Conservation (phyloP, 441 rosid genomes). For the Erysimum cheiri region DNA sequence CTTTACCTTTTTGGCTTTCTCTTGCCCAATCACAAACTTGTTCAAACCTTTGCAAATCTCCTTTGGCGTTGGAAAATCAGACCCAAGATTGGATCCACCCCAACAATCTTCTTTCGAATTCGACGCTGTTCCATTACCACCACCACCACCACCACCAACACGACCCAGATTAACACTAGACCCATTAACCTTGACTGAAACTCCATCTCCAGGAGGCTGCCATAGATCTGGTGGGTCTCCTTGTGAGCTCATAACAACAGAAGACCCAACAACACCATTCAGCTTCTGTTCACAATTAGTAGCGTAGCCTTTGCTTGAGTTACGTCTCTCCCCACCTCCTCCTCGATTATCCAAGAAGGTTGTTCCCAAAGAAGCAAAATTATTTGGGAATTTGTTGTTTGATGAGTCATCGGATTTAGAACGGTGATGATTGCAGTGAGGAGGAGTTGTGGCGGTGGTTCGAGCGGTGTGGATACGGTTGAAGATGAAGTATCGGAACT, state of each 20-base stretch:
- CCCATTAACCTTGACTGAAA: constrained; percentile 58
- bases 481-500: constrained; percentile 64
- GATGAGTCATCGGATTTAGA: constrained; percentile 58
- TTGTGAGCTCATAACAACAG: constrained; percentile 51
- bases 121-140: constrained; percentile 55
- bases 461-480: constrained; percentile 64
- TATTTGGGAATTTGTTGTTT: constrained; percentile 47
- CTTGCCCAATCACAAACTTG: constrained; percentile 96
- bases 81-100: constrained; percentile 94
- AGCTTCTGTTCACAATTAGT: constrained; percentile 40
- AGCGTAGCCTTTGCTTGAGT: constrained; percentile 41
- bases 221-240: constrained; percentile 99
- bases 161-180: constrained; percentile 49
- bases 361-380: constrained; percentile 57
- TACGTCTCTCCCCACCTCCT: constrained; percentile 31
- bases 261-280: constrained; percentile 34
- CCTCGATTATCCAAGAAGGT: constrained; percentile 49
- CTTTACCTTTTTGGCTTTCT: constrained; percentile 88
- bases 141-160: constrained; percentile 53
- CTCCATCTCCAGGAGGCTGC: constrained; percentile 95
- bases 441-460: constrained; percentile 35
- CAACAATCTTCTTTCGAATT: constrained; percentile 71
- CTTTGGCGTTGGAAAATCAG: constrained; percentile 87
- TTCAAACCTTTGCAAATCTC: constrained; percentile 89
- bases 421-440: constrained; percentile 49